Base-by-base conservation (phyloP, 768 basidiomycete species). In the Chalciporus chontae region DNA sequence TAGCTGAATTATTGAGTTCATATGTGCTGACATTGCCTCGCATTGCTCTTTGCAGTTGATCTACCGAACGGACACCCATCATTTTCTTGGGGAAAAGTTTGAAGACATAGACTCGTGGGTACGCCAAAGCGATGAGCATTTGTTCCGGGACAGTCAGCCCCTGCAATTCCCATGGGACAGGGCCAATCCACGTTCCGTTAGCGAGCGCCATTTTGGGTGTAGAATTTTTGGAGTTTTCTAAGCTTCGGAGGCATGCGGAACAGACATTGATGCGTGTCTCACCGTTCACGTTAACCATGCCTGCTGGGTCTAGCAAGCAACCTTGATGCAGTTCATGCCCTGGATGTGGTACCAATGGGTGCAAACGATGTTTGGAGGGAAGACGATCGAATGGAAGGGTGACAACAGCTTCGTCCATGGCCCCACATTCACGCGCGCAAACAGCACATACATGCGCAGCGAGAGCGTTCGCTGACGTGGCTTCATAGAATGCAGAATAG, bases 181-280 rank as follows among this genome's bases (percentile, higher is more conserved):
- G 37, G 0, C 73, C 73, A 18, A 77, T 56, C 74, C 75, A 77
- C 57, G 75, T 58, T 6, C 59, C 49, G 48, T 77, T 76, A 1
- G 68, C 69, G 0, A 77, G 62, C 0, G 67, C 49, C 2, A 67
- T 47, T 17, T 46, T 38, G 3, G 23, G 36, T 6, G n/a, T n/a
- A n/a, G n/a, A n/a, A n/a, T n/a, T n/a, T n/a, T n/a, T n/a, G n/a
- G n/a, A n/a, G n/a, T n/a, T n/a, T n/a, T 37, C 14, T 37, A 8
- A 7, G 36, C 14, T 15, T 10, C 36, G 36, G 10, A 37, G 36
- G 2, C 17, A 17, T 13, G 9, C 36, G 7, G 17, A 13, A 37
- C 36, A 37, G n/a, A n/a, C n/a, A n/a, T n/a, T 13, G 13, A 10
- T 37, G 36, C 7, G 36, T 17, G 17, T 15, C n/a, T n/a, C n/a